These are phyloP conservation scores for Marasmius tenuissimus DNA, from an alignment of 1,284 basidiomycete genomes.

Conservation along the genomic window DNA sequence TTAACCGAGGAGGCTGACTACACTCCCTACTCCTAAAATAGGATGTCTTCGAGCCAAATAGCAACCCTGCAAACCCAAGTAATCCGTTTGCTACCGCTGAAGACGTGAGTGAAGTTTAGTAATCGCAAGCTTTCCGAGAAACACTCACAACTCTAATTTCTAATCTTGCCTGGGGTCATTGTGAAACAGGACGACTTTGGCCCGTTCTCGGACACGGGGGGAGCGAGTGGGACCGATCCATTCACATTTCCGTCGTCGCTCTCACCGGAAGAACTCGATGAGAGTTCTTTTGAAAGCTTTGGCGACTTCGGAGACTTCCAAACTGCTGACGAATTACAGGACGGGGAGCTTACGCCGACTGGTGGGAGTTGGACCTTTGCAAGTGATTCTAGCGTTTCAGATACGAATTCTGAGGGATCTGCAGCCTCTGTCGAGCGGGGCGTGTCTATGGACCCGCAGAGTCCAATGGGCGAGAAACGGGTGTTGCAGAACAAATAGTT, in stretches of 20 bases:
- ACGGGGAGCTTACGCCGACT: conserved; percentile 1
- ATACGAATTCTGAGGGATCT: not conserved
- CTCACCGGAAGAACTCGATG: conserved; percentile 53
- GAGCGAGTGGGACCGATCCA: conserved; percentile 48
- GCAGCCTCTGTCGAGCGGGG: not conserved
- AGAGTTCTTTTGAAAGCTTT: conserved; percentile 59
- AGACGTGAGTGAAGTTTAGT: conserved; percentile 40
- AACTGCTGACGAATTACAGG: not conserved
- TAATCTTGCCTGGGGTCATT: conserved; percentile 1
- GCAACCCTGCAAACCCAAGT: conserved; percentile 31
- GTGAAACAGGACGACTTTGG: conserved; percentile 62
- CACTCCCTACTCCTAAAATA: conserved; percentile 22
- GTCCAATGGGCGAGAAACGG: not conserved
- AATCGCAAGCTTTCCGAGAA: conserved; percentile 5
- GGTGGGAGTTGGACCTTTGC: conserved; percentile 1
- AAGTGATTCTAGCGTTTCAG: not conserved
- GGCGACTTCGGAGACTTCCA: conserved; percentile 70
- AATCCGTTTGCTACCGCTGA: conserved; percentile 57
- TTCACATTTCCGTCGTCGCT: conserved; percentile 61
- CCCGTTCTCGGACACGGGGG: conserved; percentile 69
- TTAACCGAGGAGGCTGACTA: conserved; percentile 1
- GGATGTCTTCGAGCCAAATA: conserved; percentile 55
- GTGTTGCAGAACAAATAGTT: not conserved
- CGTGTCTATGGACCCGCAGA: not conserved
- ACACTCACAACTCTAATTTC: conserved; percentile 9